These are phyloP conservation scores for Elsinoe arachidis DNA, from an alignment of 2,329 filamentous ascomycete species.

Conservation along the genomic window DNA sequence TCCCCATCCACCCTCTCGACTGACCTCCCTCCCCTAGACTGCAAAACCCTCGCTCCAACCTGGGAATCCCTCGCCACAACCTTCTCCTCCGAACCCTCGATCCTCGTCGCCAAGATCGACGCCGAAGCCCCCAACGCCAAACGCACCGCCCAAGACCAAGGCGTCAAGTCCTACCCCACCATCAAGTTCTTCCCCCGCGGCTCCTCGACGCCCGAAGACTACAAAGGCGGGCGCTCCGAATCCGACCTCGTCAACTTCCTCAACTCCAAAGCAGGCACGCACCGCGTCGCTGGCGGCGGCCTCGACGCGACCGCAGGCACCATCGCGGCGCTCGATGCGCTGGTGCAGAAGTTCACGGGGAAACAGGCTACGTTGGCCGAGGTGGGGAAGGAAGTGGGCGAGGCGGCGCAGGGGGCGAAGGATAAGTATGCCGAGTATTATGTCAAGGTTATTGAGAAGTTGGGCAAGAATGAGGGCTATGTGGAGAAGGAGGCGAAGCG, in stretches of 20 bases:
- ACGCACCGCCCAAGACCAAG: conserved; percentile 63
- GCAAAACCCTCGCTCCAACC: conserved; percentile 82
- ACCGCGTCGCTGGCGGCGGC: conserved; percentile 72
- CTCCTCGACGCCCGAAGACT: conserved; percentile 60
- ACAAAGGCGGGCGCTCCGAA: conserved; percentile 69
- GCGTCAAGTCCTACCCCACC: conserved; percentile 81
- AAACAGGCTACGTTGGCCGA: conserved; percentile 52
- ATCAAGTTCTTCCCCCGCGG: conserved; percentile 96
- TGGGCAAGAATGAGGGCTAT: conserved; percentile 66
- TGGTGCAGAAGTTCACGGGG: conserved; percentile 63
- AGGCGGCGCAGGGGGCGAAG: conserved; percentile 58
- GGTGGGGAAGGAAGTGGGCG: conserved; percentile 62
- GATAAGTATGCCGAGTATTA: conserved; percentile 92
- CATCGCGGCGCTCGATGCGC: conserved; percentile 64
- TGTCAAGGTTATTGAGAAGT: conserved; percentile 77
- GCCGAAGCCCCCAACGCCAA: conserved; percentile 83
- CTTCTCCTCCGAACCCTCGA: conserved; percentile 66
- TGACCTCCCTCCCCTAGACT: conserved; percentile 53
- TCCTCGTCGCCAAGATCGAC: conserved; percentile 91
- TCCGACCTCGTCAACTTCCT: conserved; percentile 68
- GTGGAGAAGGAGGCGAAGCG: conserved; percentile 77
- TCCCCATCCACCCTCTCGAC: conserved; percentile 12
- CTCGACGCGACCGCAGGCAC: conserved; percentile 74
- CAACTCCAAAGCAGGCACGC: conserved; percentile 81
- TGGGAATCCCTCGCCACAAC: conserved; percentile 83